Conservation (phyloP, 139 green algal species). For the Closterium sp. region DNA sequence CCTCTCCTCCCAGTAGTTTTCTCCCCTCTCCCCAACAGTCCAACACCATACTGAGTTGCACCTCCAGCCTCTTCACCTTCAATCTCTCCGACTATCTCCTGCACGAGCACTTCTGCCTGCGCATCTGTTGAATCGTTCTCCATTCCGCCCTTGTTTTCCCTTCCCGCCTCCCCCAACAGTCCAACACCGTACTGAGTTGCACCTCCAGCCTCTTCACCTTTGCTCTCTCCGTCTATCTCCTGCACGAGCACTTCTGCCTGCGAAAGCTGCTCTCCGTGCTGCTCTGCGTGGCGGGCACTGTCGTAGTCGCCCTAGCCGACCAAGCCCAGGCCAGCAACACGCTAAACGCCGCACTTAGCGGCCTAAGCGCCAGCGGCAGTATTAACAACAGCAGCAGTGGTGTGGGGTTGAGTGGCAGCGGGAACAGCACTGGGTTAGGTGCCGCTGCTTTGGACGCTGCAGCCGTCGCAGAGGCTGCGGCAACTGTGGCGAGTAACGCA, state of each 20-base stretch:
- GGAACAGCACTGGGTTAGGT: background rate
- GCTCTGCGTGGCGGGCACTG: constrained; percentile 68
- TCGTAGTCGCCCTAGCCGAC: constrained; percentile 70
- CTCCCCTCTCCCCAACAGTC: constrained; percentile 43
- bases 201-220: constrained; percentile 88
- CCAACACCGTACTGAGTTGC: constrained; percentile 92
- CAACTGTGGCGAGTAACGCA: background rate
- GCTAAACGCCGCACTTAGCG: background rate
- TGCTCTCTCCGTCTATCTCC: constrained; percentile 60
- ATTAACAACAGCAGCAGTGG: background rate
- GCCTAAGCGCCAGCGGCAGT: constrained; percentile 1
- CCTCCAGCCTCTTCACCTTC: constrained; percentile 87
- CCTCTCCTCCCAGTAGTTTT: too few species aligned
- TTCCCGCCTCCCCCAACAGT: constrained; percentile 42
- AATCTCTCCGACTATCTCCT: constrained; percentile 63
- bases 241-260: constrained; percentile 60
- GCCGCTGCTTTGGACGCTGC: background rate
- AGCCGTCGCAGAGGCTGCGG: background rate
- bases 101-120: constrained; percentile 57
- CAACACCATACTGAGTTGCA: constrained; percentile 92
- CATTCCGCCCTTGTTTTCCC: constrained; percentile 57
- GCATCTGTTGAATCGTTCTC: constrained; percentile 72
- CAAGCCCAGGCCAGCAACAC: background rate
- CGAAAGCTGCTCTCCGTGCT: constrained; percentile 71
- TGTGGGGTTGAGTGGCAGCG: background rate